phyloP scores from a whole-genome alignment of 2,329 filamentous ascomycete genomes.

The Pseudogymnoascus sp. region DNA sequence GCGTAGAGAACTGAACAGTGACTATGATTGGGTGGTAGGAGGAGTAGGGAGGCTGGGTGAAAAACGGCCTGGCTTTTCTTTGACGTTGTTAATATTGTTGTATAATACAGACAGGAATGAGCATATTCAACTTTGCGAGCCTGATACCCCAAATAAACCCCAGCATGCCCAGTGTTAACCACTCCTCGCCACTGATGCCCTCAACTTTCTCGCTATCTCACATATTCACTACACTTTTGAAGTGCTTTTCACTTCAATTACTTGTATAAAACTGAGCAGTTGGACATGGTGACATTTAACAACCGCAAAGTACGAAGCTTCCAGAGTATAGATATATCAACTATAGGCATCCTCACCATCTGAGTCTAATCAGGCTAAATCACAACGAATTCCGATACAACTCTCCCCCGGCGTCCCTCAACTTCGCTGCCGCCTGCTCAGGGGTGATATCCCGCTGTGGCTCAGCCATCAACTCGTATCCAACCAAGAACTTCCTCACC shows the following conservation, averaged over 20 bases:
- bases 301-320: not conserved
- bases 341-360: not conserved
- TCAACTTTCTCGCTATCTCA: not conserved
- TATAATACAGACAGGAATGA: too few relatives aligned
- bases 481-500: constrained; percentile 91
- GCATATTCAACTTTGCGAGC: not conserved
- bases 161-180: not conserved
- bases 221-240: not conserved
- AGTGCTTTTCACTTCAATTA: not conserved
- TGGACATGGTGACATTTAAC: not conserved
- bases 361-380: not conserved
- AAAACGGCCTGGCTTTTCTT: not conserved
- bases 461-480: constrained; percentile 93
- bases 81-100: not conserved
- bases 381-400: constrained; percentile 61
- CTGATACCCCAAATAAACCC: not conserved
- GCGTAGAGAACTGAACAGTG: constrained; percentile 18
- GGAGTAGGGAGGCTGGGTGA: not conserved
- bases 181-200: not conserved
- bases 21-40: not conserved
- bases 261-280: not conserved
- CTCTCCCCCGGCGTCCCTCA: constrained; percentile 69
- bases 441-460: constrained; percentile 98
- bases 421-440: constrained; percentile 76
- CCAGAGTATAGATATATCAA: not conserved